Conservation (phyloP, 306 rosid species). For the Corylus americana region DNA sequence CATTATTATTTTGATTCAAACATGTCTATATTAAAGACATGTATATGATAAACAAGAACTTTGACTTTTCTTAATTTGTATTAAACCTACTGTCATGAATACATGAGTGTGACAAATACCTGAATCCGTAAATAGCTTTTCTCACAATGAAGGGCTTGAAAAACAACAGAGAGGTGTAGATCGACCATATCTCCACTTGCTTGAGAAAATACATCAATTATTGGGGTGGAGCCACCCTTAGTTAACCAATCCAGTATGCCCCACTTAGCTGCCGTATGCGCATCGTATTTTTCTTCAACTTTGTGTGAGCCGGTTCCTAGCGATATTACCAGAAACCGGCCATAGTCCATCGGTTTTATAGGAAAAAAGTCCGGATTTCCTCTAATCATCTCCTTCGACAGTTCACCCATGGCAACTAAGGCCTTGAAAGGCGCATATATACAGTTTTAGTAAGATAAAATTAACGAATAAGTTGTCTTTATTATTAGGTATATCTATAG, state of each 20-base stretch:
- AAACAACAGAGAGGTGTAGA: constrained; percentile 23
- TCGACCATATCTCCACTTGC: constrained; percentile 39
- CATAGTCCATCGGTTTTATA: constrained; percentile 33
- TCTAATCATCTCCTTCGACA: no score
- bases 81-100: no score
- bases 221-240: constrained; percentile 22
- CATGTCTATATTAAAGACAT: no score
- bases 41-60: no score
- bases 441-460: no score
- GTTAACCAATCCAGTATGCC: constrained; percentile 37
- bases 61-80: no score
- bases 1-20: no score
- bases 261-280: constrained; percentile 37
- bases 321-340: constrained; percentile 37
- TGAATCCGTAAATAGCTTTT: constrained; percentile 34
- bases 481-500: no score
- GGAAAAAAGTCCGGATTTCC: constrained; percentile 37
- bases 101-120: background rate
- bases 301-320: constrained; percentile 46
- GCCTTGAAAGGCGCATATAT: background rate
- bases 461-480: no score
- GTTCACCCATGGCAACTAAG: constrained; percentile 25
- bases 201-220: constrained; percentile 30
- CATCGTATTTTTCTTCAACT: constrained; percentile 26
- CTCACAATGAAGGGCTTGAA: constrained; percentile 31